Evolutionary conservation across 1,139 yeast species (phyloP).

Genomic region (Scheffersomyces insectosa): DNA sequence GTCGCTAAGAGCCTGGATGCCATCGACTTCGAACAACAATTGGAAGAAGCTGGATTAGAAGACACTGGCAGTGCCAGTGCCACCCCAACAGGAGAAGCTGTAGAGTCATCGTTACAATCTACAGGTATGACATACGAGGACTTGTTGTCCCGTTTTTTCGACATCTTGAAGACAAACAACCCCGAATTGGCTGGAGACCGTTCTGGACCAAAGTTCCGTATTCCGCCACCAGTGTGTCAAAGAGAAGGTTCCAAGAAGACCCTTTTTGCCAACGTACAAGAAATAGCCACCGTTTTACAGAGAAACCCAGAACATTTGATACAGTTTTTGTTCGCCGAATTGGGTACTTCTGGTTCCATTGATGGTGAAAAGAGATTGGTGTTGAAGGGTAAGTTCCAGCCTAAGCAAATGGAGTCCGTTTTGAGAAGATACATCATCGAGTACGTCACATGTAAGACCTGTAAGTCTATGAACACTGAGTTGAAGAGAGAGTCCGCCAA

Average conservation of each 20-base stretch:
- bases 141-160: slow-evolving; percentile 80
- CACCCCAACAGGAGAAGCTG: slow-evolving; percentile 18
- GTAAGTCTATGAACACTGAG: slow-evolving; percentile 96
- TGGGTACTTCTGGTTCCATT: slow-evolving; percentile 99
- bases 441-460: slow-evolving; percentile 97
- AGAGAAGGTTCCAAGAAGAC: slow-evolving; percentile 98
- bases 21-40: slow-evolving; percentile 84
- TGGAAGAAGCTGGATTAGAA: slow-evolving; percentile 86
- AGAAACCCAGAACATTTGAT: slow-evolving; percentile 97
- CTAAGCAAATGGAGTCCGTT: slow-evolving; percentile 95
- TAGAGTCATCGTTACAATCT: slow-evolving; percentile 32
- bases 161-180: slow-evolving; percentile 83
- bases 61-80: slow-evolving; percentile 39
- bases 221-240: slow-evolving; percentile 95
- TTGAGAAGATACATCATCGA: slow-evolving; percentile 95
- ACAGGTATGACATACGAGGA: slow-evolving; percentile 74
- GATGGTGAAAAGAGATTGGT: slow-evolving; percentile 97
- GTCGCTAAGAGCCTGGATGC: slow-evolving; percentile 55
- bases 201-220: slow-evolving; percentile 88
- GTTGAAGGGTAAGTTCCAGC: slow-evolving; percentile 97
- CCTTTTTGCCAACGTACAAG: slow-evolving; percentile 92
- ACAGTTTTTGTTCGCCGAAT: slow-evolving; percentile 94
- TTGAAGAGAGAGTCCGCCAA: slow-evolving; percentile 93
- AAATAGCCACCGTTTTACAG: slow-evolving; percentile 89
- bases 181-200: slow-evolving; percentile 98